A percentile compares a stretch with the other conserved stretches of the same genome.
phyloP scores from a whole-genome alignment of 495 filamentous ascomycete species.

The Lepraria neglecta region DNA sequence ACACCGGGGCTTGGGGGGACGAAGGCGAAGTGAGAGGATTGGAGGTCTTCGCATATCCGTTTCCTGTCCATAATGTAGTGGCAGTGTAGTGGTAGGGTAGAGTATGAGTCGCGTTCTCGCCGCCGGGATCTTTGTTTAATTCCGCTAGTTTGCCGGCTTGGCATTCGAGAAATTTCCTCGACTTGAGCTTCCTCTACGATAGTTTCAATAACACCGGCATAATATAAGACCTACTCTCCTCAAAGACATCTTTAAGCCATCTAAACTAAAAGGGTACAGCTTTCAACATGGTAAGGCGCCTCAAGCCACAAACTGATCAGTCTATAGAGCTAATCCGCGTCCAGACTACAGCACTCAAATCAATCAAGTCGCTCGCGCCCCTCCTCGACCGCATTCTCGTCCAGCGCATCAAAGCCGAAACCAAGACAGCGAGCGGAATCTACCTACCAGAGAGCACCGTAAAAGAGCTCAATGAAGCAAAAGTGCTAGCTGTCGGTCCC shows the following conservation, averaged over 20 bases:
- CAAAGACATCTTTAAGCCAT: not conserved
- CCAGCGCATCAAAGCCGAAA: slow-evolving; percentile 93
- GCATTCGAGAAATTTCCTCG: slow-evolving; percentile 29
- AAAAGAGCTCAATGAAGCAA: slow-evolving; percentile 96
- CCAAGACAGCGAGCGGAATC: slow-evolving; percentile 92
- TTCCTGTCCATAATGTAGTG: slow-evolving; percentile 2
- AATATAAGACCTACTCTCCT: not conserved
- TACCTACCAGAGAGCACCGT: slow-evolving; percentile 95
- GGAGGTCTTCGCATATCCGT: slow-evolving; percentile 29
- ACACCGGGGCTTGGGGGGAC: not conserved
- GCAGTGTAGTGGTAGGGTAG: not conserved
- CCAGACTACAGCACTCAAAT: slow-evolving; percentile 62
- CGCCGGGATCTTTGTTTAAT: not conserved
- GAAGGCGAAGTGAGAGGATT: slow-evolving; percentile 10
- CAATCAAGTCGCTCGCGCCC: slow-evolving; percentile 89
- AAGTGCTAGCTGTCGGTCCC: slow-evolving; percentile 90
- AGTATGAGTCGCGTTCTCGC: not conserved
- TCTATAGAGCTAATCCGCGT: not conserved
- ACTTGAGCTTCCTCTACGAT: not conserved
- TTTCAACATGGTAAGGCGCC: slow-evolving; percentile 17
- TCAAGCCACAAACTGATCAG: too few species aligned
- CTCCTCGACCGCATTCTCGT: slow-evolving; percentile 98
- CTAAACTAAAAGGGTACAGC: not conserved
- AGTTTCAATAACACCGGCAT: not conserved
- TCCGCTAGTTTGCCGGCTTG: slow-evolving; percentile 19